Base-by-base conservation (phyloP, 176 grass and related monocot species). In the Carex myosuroides region DNA sequence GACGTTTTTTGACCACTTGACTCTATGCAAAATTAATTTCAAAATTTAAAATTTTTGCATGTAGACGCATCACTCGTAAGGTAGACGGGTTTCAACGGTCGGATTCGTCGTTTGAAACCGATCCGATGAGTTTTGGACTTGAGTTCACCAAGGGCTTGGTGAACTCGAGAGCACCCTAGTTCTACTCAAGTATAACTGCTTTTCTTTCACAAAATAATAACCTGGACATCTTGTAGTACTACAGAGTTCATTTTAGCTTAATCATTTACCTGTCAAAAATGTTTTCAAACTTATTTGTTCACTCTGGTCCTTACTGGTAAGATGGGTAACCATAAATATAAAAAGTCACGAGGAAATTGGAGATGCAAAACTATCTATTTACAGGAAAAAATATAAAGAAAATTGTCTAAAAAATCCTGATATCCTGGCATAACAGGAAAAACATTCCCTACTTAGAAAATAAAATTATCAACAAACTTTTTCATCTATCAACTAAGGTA, bases 401-500 rank as follows among this genome's bases (percentile, higher is more conserved):
- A 50, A 2, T 50, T 50, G 9, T 53, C 1, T 29, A 52, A 30
- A 26, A 75, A 14, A 30, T 8, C 21, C 44, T 14, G 64, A 64
- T 54, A 46, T 53, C 46, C 21, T 53, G 44, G 22, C 32, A 41
- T 35, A 39, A 39, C 65, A 13, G 5, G 16, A 16, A 75, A 54
- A 75, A 2, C 20, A 53, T 78, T 16, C 0, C n/a, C 73, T 77
- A 16, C 13, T 18, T 78, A 4, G 6, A 56, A 33, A 57, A 33
- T 33, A 33, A 57, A 78, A 57, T 17, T 33, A 78, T 83, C 44
- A 17, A 83, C 60, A 64, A 69, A 26, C 13, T 65, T 68, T 83
- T 66, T 83, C 13, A 83, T 83, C 60, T 44, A 64, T 66, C 62
- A 54, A 54, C 79, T 63, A 64, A 50, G 64, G 44, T 81, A 81